phyloP scores from a whole-genome alignment of 805 yeast species.

The Lachancea meyersii region DNA sequence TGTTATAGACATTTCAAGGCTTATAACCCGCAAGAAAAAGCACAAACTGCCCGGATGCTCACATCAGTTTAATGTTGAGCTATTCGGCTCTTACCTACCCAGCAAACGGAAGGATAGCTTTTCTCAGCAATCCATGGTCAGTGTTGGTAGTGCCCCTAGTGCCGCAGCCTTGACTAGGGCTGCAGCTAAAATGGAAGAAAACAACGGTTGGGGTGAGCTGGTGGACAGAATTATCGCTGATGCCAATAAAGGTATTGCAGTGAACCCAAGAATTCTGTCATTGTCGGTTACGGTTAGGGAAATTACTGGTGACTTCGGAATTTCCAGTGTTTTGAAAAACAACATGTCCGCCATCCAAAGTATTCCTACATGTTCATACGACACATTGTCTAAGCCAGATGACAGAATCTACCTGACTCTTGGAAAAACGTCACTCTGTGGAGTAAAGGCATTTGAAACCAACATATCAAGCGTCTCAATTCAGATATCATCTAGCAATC shows the following conservation, averaged over 20 bases:
- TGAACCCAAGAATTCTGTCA: conserved; percentile 73
- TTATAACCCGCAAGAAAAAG: conserved; percentile 61
- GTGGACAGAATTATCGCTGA: conserved; percentile 73
- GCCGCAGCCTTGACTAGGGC: conserved; percentile 1
- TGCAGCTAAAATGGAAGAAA: conserved; percentile 20
- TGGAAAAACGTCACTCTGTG: conserved; percentile 37
- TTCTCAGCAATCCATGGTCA: conserved; percentile 29
- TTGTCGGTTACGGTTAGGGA: conserved; percentile 69
- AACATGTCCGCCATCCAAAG: conserved; percentile 64
- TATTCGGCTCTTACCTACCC: conserved; percentile 60
- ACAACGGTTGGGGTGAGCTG: conserved; percentile 86
- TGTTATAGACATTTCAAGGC: conserved; percentile 74
- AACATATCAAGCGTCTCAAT: conserved; percentile 24
- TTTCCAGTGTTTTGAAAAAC: conserved; percentile 35
- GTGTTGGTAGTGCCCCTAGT: conserved; percentile 13
- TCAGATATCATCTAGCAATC: conserved; percentile 35
- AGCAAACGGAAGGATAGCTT: neutral
- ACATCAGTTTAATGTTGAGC: conserved; percentile 62
- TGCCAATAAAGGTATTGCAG: conserved; percentile 67
- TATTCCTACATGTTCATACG: conserved; percentile 42
- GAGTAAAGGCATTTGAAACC: conserved; percentile 11
- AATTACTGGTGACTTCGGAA: conserved; percentile 45
- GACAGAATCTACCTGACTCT: conserved; percentile 56
- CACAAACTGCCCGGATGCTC: conserved; percentile 55
- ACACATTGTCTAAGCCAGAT: conserved; percentile 48